phyloP scores from a whole-genome alignment of 1,284 basidiomycete genomes.

The Ceratobasidium theobromae region DNA sequence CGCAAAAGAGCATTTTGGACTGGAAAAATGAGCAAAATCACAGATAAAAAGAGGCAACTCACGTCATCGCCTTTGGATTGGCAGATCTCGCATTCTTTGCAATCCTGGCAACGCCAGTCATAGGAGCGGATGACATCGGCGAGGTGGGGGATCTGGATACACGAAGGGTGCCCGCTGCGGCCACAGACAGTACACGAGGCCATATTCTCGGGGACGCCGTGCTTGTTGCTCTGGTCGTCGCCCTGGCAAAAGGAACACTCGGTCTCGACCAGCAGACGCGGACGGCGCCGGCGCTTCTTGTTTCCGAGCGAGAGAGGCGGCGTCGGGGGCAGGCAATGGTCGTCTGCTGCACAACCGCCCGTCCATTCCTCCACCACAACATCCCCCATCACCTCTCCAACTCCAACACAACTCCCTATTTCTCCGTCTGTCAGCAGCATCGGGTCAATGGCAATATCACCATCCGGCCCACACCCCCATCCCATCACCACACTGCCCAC shows the following conservation, averaged over 20 bases:
- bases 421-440: conserved; percentile 6
- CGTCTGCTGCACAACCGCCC: neutral
- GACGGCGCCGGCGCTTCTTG: conserved; percentile 47
- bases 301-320: conserved; percentile 17
- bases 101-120: conserved; percentile 88
- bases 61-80: conserved; percentile 86
- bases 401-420: neutral
- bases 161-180: conserved; percentile 72
- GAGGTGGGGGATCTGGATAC: conserved; percentile 59
- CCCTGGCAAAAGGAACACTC: conserved; percentile 71
- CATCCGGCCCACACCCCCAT: neutral
- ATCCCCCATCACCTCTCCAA: neutral
- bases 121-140: conserved; percentile 65
- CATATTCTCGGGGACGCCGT: conserved; percentile 61
- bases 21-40: conserved; percentile 44
- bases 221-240: conserved; percentile 57
- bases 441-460: conserved; percentile 24
- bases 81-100: conserved; percentile 93
- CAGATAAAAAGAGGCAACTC: conserved; percentile 45
- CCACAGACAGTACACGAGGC: conserved; percentile 70
- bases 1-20: conserved; percentile 88
- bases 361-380: neutral
- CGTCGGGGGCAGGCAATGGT: conserved; percentile 15
- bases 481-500: neutral
- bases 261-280: conserved; percentile 46